Evolutionary conservation across 1,284 basidiomycete genomes (phyloP), one percentile per base, ranked within the genome.

Genomic region (Trichosporon inkin): DNA sequence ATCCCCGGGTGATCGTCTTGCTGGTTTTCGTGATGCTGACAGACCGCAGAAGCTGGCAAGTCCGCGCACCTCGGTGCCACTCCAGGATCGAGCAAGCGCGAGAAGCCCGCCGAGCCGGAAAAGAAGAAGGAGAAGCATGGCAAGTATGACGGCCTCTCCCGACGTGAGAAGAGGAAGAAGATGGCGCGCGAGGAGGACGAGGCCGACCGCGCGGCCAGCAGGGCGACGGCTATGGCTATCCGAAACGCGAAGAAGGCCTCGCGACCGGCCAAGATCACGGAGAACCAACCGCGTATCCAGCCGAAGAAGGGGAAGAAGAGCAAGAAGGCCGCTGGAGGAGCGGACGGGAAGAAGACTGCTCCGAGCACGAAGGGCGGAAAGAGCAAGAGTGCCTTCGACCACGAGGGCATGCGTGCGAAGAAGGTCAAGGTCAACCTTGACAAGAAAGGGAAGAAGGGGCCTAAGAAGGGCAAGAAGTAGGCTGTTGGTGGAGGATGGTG

Each of bases 91-190:
- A 70, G 70, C 5, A 92, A 62, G 37, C 60, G 55, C 10, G 58
- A 65, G 36, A 63, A 66, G 53, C 35, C 67, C 32, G 55, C 38
- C 54, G 57, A 24, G 44, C 39, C n/a, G 2, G 54, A 19, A 37
- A 64, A 64, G 47, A 64, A 64, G 60, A 65, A 89, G 87, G 85
- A 86, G 51, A 92, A 90, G 78, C 84, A 89, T 65, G 86, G 91
- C 70, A 89, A 89, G 71, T 87, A 88, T 68, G 83, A 91, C 47
- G 92, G 92, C 17, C 82, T 96, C 10, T 88, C 92, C 32, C 85
- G 93, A 60, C 85, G 83, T 70, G 85, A 83, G 57, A 95, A 94
- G 75, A 83, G 93, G 62, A 82, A 91, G 69, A 94, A 92, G 79
- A 82, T 93, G 80, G 88, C 88, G 8, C 82, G 84, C 74, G 88